These are phyloP conservation scores for Dorcoceras hygrometricum DNA, from an alignment of 257 asterid species.

Conservation along the genomic window DNA sequence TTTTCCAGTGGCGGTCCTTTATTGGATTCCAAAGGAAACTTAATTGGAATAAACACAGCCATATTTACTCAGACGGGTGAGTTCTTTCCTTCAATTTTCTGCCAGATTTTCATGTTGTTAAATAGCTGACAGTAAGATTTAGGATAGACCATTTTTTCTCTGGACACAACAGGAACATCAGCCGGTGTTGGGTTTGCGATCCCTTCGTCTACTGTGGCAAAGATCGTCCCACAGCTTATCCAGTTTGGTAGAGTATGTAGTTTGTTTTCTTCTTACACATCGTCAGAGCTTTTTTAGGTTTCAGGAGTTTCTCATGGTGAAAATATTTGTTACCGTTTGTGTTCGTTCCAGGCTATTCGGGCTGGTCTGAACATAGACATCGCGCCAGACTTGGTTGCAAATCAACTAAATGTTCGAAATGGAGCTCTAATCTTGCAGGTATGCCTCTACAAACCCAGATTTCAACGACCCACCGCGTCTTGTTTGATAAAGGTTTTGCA, in stretches of 20 bases:
- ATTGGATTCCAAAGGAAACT: conserved; percentile 81
- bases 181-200: conserved; percentile 97
- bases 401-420: conserved; percentile 86
- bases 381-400: conserved; percentile 78
- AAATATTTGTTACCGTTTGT: background rate
- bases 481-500: conserved; percentile 7
- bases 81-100: conserved; percentile 9
- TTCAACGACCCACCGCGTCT: background rate
- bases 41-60: conserved; percentile 94
- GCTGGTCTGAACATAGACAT: conserved; percentile 75
- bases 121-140: background rate
- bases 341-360: conserved; percentile 53
- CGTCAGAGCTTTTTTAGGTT: conserved; percentile 8
- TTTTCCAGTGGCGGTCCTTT: conserved; percentile 90
- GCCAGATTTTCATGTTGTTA: conserved; percentile 5
- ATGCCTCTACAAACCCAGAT: conserved; percentile 15
- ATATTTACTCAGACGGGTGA: conserved; percentile 93
- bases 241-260: conserved; percentile 70
- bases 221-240: conserved; percentile 92
- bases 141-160: background rate
- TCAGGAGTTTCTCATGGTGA: background rate
- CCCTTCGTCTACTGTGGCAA: conserved; percentile 83
- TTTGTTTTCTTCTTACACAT: background rate
- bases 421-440: conserved; percentile 90
- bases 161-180: conserved; percentile 67